A percentile compares a stretch with the other conserved stretches of the same genome.
Evolutionary conservation across 23 red algal species (phyloP).

Genomic region (Gracilaria domingensis): DNA sequence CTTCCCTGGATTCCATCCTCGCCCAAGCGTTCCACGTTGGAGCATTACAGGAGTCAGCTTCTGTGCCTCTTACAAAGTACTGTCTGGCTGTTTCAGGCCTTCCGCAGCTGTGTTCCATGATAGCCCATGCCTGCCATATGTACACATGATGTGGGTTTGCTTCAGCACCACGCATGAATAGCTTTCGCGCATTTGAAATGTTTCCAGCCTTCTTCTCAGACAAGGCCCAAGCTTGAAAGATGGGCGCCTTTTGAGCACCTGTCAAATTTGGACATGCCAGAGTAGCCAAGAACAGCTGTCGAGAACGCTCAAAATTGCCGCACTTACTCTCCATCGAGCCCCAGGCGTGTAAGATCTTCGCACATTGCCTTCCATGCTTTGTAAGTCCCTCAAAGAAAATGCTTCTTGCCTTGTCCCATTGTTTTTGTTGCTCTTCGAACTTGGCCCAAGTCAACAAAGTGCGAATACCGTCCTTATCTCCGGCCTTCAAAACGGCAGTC

Average conservation of each 20-base stretch:
- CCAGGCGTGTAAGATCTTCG: constrained; percentile 86
- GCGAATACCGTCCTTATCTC: constrained; percentile 40
- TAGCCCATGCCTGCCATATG: constrained; percentile 92
- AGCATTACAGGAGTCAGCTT: constrained; percentile 58
- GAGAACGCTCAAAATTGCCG: constrained; percentile 63
- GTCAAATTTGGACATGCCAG: constrained; percentile 60
- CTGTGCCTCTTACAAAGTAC: constrained; percentile 73
- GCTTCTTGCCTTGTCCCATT: constrained; percentile 62
- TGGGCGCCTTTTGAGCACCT: constrained; percentile 52
- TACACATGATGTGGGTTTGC: constrained; percentile 80
- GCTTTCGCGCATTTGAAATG: constrained; percentile 63
- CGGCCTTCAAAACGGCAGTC: constrained; percentile 53
- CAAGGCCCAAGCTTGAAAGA: constrained; percentile 91
- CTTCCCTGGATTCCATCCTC: constrained; percentile 72
- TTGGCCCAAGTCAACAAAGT: constrained; percentile 59
- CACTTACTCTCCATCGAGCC: constrained; percentile 71
- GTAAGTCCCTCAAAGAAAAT: constrained; percentile 56
- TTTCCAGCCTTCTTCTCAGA: constrained; percentile 80
- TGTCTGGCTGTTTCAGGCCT: constrained; percentile 64
- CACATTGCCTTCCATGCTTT: constrained; percentile 48
- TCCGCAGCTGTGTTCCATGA: constrained; percentile 71
- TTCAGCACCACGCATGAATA: constrained; percentile 75
- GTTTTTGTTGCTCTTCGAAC: constrained; percentile 74
- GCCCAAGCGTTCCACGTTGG: constrained; percentile 91
- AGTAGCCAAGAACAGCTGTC: constrained; percentile 77